Conservation (phyloP, 2,329 filamentous ascomycete species). For the Fusarium albidum region DNA sequence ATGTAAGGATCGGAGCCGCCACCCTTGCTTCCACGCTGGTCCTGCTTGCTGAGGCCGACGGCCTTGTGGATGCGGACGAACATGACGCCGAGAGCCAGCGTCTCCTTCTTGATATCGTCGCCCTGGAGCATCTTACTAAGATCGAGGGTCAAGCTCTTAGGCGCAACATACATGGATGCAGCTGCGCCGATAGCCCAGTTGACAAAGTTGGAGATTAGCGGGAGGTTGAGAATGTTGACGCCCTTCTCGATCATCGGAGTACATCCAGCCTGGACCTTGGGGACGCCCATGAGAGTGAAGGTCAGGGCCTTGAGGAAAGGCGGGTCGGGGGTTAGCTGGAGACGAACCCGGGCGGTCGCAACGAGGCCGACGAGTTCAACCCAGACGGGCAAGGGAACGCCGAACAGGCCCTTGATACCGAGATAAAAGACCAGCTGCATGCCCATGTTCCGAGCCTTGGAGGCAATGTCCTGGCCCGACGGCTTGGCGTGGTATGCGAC, state of each 20-base stretch:
- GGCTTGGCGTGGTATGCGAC: slow-evolving; percentile 92
- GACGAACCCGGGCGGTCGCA: slow-evolving; percentile 81
- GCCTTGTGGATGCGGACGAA: slow-evolving; percentile 94
- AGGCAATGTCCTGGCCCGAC: slow-evolving; percentile 72
- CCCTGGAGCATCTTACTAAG: slow-evolving; percentile 90
- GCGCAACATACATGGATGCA: slow-evolving; percentile 90
- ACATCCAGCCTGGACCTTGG: slow-evolving; percentile 88
- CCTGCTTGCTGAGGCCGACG: slow-evolving; percentile 88
- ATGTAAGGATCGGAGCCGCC: slow-evolving; percentile 97
- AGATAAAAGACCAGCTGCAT: slow-evolving; percentile 97
- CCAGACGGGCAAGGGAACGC: slow-evolving; percentile 85
- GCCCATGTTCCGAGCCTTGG: slow-evolving; percentile 93
- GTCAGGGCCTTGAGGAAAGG: slow-evolving; percentile 93
- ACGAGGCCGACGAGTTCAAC: slow-evolving; percentile 93
- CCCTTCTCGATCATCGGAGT: slow-evolving; percentile 92
- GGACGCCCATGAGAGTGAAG: slow-evolving; percentile 92
- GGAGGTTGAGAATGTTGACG: slow-evolving; percentile 89
- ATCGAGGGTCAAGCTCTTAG: slow-evolving; percentile 92
- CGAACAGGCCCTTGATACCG: slow-evolving; percentile 87
- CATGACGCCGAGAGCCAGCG: slow-evolving; percentile 84
- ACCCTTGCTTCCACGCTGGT: slow-evolving; percentile 79
- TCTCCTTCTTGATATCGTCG: slow-evolving; percentile 91
- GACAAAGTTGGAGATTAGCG: slow-evolving; percentile 94
- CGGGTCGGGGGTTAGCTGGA: slow-evolving; percentile 88
- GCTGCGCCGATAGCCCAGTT: slow-evolving; percentile 93